These are phyloP conservation scores for Pythium dissotocum DNA, from an alignment of 352 stramenopile species.

Conservation along the genomic window DNA sequence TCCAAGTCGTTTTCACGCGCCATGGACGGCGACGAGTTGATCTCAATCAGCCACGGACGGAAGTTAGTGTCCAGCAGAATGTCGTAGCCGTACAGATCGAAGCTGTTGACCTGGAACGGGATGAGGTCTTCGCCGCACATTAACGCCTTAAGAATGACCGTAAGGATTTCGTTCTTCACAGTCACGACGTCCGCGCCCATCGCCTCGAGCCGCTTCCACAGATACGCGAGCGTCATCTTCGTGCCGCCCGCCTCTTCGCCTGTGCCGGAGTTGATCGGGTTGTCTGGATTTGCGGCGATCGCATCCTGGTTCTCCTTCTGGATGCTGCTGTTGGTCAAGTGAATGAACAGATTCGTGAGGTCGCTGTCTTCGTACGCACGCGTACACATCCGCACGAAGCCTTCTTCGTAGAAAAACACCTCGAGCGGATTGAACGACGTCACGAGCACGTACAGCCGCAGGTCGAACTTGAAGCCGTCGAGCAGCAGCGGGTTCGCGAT, in stretches of 20 bases:
- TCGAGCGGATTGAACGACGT: slow-evolving; percentile 93
- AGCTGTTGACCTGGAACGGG: slow-evolving; percentile 87
- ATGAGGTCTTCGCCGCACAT: slow-evolving; percentile 89
- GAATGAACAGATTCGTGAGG: slow-evolving; percentile 86
- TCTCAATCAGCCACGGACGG: slow-evolving; percentile 94
- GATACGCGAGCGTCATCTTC: slow-evolving; percentile 80
- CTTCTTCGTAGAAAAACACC: slow-evolving; percentile 93
- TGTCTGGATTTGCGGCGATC: slow-evolving; percentile 41
- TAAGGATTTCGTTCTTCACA: slow-evolving; percentile 69
- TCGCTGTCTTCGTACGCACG: slow-evolving; percentile 73
- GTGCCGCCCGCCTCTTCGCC: slow-evolving; percentile 63
- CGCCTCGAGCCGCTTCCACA: slow-evolving; percentile 68
- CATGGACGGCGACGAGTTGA: slow-evolving; percentile 95
- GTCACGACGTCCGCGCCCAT: slow-evolving; percentile 65
- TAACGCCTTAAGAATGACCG: slow-evolving; percentile 88
- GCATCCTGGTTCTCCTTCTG: slow-evolving; percentile 84
- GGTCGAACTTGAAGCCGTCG: slow-evolving; percentile 91
- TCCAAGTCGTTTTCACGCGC: slow-evolving; percentile 87
- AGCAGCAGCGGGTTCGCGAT: slow-evolving; percentile 86
- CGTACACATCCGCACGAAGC: slow-evolving; percentile 91
- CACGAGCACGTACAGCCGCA: slow-evolving; percentile 93
- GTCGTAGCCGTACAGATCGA: slow-evolving; percentile 96
- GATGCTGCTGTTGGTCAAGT: slow-evolving; percentile 95
- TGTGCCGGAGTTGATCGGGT: slow-evolving; percentile 43
- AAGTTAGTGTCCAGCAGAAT: slow-evolving; percentile 91